phyloP scores from a whole-genome alignment of 2,329 filamentous ascomycete genomes.

The Aspergillus ibericus region DNA sequence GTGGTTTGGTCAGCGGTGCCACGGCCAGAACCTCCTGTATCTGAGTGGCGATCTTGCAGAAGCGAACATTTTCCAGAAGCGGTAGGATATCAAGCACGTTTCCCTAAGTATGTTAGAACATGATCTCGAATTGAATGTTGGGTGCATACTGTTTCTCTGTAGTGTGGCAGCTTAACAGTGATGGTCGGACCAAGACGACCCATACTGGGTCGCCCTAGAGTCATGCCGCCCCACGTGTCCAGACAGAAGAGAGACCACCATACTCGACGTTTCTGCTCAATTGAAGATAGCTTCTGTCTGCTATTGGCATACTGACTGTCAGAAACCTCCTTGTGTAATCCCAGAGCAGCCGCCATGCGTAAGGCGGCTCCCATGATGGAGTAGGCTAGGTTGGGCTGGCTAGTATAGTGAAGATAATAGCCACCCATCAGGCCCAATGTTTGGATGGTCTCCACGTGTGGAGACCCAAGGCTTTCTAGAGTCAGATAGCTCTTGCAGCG shows the following conservation, averaged over 20 bases:
- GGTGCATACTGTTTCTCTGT: conserved; percentile 39
- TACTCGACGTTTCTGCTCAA: conserved; percentile 64
- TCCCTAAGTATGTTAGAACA: conserved; percentile 37
- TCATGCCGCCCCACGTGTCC: conserved; percentile 72
- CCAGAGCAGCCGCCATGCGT: conserved; percentile 72
- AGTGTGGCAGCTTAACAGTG: conserved; percentile 63
- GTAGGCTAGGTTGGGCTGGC: conserved; percentile 74
- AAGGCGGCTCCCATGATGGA: conserved; percentile 69
- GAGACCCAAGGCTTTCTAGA: conserved; percentile 67
- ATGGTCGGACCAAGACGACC: conserved; percentile 68
- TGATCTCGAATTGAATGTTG: conserved; percentile 35
- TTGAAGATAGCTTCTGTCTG: conserved; percentile 51
- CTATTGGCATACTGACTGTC: conserved; percentile 46
- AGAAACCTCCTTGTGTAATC: conserved; percentile 65
- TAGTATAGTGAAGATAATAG: conserved; percentile 76
- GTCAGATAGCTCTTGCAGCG: conserved; percentile 66
- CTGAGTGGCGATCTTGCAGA: conserved; percentile 75
- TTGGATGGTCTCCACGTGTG: conserved; percentile 72
- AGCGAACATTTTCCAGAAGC: conserved; percentile 73
- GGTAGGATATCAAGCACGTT: conserved; percentile 68
- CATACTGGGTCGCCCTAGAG: conserved; percentile 68
- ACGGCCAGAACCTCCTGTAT: conserved; percentile 75
- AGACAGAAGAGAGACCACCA: conserved; percentile 76
- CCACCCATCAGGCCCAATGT: conserved; percentile 70
- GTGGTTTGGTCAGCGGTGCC: conserved; percentile 64